A percentile compares a stretch with the other conserved stretches of the same genome.
Conservation (phyloP, 495 filamentous ascomycete genomes). For the Tuber umbilicatum region DNA sequence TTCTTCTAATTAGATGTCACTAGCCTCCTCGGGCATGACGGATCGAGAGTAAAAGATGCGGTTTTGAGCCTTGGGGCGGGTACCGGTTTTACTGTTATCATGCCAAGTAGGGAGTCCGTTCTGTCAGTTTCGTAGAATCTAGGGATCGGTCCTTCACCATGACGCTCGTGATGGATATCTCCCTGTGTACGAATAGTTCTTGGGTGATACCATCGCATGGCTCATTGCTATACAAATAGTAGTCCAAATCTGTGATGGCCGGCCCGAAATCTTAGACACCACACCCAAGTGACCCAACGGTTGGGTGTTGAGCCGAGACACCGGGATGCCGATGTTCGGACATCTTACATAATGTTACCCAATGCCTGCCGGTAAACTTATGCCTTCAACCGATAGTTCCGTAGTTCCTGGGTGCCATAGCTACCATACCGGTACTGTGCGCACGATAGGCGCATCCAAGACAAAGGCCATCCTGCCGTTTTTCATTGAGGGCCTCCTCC, state of each 20-base stretch:
- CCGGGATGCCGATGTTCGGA: not conserved
- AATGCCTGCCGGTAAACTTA: not conserved
- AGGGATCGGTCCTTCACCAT: not conserved
- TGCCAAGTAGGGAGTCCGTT: not conserved
- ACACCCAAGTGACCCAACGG: not conserved
- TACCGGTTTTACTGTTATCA: not conserved
- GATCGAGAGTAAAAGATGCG: not conserved
- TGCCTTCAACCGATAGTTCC: not conserved
- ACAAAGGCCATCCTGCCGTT: not conserved
- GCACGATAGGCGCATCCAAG: not conserved
- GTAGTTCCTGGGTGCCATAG: not conserved
- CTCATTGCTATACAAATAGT: not conserved
- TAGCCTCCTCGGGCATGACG: not conserved
- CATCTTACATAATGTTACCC: not conserved
- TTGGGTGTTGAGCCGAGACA: not conserved
- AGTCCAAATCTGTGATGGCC: not conserved
- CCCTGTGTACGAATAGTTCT: not conserved
- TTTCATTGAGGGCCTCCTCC: not conserved
- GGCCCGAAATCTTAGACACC: not conserved
- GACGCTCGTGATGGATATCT: not conserved
- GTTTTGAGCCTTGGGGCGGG: not conserved
- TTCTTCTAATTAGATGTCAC: not conserved
- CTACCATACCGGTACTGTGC: no score
- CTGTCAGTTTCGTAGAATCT: not conserved
- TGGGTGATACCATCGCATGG: not conserved